Conservation (phyloP, 1,139 yeast genomes). For the Zygosaccharomyces sapae region DNA sequence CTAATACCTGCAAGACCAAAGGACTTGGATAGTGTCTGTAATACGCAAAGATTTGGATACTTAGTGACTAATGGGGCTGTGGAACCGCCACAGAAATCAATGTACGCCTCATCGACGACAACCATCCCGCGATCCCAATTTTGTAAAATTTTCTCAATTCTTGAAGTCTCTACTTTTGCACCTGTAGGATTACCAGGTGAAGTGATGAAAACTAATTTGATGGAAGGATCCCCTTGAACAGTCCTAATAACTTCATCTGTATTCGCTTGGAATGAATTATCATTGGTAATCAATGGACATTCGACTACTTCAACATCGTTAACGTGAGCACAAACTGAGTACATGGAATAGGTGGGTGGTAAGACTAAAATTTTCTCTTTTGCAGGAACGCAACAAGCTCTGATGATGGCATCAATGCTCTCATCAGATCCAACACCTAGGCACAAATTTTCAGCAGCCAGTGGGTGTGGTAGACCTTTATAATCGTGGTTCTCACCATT, state of each 20-base stretch:
- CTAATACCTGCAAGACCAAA: constrained; percentile 96
- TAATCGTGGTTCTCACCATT: constrained; percentile 44
- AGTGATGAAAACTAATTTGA: constrained; percentile 79
- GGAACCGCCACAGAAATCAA: constrained; percentile 81
- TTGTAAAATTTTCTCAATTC: constrained; percentile 50
- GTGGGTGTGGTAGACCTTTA: constrained; percentile 27
- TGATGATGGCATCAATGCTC: constrained; percentile 79
- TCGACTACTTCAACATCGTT: constrained; percentile 76
- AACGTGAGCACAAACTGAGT: constrained; percentile 80
- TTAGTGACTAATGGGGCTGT: constrained; percentile 75
- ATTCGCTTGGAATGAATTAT: constrained; percentile 63
- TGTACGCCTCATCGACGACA: constrained; percentile 90
- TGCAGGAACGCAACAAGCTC: constrained; percentile 82
- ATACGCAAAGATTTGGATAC: constrained; percentile 76
- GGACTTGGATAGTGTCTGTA: constrained; percentile 90
- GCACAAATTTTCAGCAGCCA: constrained; percentile 68
- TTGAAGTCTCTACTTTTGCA: constrained; percentile 48
- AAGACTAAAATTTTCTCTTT: constrained; percentile 75
- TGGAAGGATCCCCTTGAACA: constrained; percentile 51
- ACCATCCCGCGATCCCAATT: constrained; percentile 70
- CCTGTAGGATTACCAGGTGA: constrained; percentile 99
- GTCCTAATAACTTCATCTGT: constrained; percentile 51
- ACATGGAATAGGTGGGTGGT: constrained; percentile 99
- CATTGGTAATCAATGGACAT: constrained; percentile 55
- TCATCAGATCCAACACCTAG: constrained; percentile 98